Evolutionary conservation across 345 rosid genomes (phyloP).

Genomic region (Balakata baccata): DNA sequence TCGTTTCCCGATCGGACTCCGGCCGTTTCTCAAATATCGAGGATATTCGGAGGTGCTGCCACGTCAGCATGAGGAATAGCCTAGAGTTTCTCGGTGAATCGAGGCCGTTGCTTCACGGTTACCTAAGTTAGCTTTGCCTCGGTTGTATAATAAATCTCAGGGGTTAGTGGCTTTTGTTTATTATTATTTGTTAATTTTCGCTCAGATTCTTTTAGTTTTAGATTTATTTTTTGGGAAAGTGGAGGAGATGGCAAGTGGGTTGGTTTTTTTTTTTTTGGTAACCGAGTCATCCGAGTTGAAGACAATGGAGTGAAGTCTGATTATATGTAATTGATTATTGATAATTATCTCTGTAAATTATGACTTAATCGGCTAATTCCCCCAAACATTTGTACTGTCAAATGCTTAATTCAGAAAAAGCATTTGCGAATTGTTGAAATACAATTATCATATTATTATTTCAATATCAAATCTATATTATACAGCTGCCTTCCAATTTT

Average conservation of each 20-base stretch:
- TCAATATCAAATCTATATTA: too few relatives aligned
- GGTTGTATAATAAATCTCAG: background rate
- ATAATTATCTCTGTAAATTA: too few relatives aligned
- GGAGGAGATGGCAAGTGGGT: constrained; percentile 40
- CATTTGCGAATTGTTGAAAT: too few relatives aligned
- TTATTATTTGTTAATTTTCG: background rate
- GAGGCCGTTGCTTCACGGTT: constrained; percentile 57
- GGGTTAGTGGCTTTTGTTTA: background rate
- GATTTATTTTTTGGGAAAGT: background rate
- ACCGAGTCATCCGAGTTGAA: constrained; percentile 42
- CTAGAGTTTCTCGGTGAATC: constrained; percentile 43
- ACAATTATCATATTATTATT: too few relatives aligned
- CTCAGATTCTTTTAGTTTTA: background rate
- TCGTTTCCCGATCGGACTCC: constrained; percentile 41
- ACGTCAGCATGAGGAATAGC: constrained; percentile 33
- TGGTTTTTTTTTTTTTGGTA: constrained; percentile 5
- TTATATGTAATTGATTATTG: background rate
- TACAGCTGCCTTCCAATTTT: too few relatives aligned
- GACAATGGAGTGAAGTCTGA: background rate
- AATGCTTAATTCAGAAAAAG: too few relatives aligned
- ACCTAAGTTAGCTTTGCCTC: constrained; percentile 14
- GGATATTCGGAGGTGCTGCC: constrained; percentile 58
- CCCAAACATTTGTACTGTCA: too few relatives aligned
- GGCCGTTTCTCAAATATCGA: constrained; percentile 33
- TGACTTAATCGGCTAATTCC: too few relatives aligned